Conservation (phyloP, 371 early-diverging fungal species). For the Mortierella sp. region DNA sequence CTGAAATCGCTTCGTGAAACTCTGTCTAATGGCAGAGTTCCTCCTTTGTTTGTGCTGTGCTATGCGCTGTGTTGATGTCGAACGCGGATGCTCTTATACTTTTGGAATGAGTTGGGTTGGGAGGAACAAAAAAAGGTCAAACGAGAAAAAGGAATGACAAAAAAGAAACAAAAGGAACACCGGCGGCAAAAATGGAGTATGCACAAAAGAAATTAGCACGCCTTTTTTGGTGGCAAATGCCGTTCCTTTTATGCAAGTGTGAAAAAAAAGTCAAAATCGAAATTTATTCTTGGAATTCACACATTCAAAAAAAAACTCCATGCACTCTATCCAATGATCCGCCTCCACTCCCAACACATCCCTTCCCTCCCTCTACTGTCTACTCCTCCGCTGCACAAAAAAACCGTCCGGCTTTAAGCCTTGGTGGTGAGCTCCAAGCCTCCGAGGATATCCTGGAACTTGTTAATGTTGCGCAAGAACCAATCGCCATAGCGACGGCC, state of each 20-base stretch:
- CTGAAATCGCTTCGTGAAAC: neutral
- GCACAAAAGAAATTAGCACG: neutral
- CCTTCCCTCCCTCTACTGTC: no score
- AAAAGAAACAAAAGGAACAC: neutral
- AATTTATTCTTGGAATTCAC: neutral
- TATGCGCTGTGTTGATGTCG: neutral
- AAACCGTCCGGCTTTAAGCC: no score
- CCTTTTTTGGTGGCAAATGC: constrained; percentile 9
- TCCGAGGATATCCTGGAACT: constrained; percentile 67
- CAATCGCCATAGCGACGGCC: constrained; percentile 95
- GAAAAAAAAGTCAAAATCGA: neutral
- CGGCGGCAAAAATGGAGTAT: neutral
- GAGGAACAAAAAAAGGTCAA: neutral
- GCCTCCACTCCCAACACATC: no score
- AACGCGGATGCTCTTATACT: neutral
- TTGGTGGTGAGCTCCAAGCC: constrained; percentile 56
- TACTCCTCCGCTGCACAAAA: no score
- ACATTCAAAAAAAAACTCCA: no score
- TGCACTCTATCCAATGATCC: no score
- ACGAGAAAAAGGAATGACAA: neutral
- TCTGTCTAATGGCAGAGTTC: neutral
- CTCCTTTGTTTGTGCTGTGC: neutral
- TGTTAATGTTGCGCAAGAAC: constrained; percentile 94
- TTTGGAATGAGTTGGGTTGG: neutral
- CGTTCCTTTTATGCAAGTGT: neutral